phyloP scores from a whole-genome alignment of 2,329 filamentous ascomycete species.

The Sporothrix schenckii region DNA sequence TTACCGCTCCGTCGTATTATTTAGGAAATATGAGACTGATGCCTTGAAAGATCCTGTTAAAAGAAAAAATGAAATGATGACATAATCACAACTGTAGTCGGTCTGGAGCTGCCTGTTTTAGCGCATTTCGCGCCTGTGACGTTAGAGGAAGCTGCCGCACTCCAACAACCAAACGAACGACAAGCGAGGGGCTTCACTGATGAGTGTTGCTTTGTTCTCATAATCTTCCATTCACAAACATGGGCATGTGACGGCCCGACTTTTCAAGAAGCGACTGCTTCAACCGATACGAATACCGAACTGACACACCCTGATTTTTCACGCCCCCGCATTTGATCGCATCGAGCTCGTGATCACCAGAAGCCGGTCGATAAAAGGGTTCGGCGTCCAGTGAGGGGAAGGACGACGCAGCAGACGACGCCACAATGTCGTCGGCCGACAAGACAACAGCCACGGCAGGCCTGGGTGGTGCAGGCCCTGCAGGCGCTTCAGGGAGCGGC shows the following conservation, averaged over 20 bases:
- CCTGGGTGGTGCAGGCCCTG: constrained; percentile 44
- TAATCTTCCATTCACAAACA: not conserved
- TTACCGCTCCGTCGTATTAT: not conserved
- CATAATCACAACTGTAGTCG: not conserved
- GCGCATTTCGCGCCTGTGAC: constrained; percentile 1
- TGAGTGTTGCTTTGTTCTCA: not conserved
- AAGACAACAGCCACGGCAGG: constrained; percentile 1
- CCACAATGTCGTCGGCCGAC: constrained; percentile 15
- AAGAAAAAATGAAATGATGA: not conserved
- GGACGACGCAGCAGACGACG: not conserved
- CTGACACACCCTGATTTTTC: not conserved
- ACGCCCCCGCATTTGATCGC: not conserved
- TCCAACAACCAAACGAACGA: not conserved
- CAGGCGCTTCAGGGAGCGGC: not conserved
- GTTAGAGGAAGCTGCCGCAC: not conserved
- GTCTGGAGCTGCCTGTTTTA: not conserved
- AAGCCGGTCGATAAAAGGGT: not conserved
- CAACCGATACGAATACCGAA: not conserved
- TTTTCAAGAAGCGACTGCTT: not conserved
- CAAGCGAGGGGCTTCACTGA: not conserved
- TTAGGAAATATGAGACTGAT: constrained; percentile 17
- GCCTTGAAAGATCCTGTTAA: not conserved
- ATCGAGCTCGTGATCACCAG: not conserved
- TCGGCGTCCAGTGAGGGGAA: not conserved
- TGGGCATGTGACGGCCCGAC: not conserved